These are phyloP conservation scores for Colletotrichum tofieldiae DNA, from an alignment of 2,329 filamentous ascomycete species.

Conservation along the genomic window DNA sequence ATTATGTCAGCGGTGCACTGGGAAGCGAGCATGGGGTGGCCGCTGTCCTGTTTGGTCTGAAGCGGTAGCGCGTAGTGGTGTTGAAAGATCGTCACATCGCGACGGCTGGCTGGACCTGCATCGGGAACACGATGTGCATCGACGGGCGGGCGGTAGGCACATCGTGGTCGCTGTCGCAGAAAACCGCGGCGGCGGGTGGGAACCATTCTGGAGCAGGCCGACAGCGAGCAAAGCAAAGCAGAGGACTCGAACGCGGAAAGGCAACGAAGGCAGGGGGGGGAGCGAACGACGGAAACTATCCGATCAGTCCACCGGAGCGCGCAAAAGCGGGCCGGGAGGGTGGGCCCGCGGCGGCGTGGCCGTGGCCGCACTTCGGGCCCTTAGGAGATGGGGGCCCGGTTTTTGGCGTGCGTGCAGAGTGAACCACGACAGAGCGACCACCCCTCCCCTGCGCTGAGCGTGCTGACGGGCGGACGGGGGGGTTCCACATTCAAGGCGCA, in stretches of 20 bases:
- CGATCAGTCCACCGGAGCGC: constrained; percentile 35
- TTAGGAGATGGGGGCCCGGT: constrained; percentile 9
- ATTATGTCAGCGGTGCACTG: neutral
- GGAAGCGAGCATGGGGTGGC: neutral
- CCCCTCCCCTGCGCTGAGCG: too few species aligned
- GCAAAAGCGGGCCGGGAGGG: constrained; percentile 19
- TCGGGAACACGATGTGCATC: too few species aligned
- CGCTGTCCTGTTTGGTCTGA: neutral
- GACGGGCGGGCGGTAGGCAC: neutral
- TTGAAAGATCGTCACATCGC: too few species aligned
- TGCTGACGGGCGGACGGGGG: neutral
- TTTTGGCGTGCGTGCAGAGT: neutral
- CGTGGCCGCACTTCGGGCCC: constrained; percentile 41
- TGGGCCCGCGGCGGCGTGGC: constrained; percentile 5
- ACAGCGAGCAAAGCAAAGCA: neutral
- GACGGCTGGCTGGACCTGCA: too few species aligned
- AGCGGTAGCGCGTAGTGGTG: neutral
- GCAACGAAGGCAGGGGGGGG: neutral
- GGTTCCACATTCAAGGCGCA: constrained; percentile 24
- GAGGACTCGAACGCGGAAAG: neutral
- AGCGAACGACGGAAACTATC: constrained; percentile 27
- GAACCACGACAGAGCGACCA: neutral
- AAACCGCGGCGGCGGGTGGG: too few species aligned
- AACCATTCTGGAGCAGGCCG: too few species aligned
- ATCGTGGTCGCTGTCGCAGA: too few species aligned